Base-by-base conservation (phyloP, 2,329 filamentous ascomycete species). In the Cercospora brassicicola region DNA sequence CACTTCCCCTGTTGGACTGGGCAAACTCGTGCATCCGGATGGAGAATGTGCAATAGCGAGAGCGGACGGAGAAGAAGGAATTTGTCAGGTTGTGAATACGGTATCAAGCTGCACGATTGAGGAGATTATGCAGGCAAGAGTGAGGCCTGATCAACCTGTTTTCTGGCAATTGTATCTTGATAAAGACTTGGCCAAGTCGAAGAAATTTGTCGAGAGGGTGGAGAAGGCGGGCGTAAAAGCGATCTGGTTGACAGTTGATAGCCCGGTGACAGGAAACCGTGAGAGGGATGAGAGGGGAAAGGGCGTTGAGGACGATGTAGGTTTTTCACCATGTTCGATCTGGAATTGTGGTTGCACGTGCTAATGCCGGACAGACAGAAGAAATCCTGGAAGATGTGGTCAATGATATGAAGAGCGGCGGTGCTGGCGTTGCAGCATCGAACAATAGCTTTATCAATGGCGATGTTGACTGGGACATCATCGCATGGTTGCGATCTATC, bases 101-200 rank as follows among this genome's bases (percentile, higher is more conserved):
- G 74, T 77, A 5, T 71, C 71, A 11, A 73, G 70, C 55, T 72
- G 75, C 69, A 68, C 74, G 23, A 73, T 77, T 56, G 73, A 74
- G 53, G 70, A 70, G 13, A 77, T 77, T 23, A 73, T 76, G 71
- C 65, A 69, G 20, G 69, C 73, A 7, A 66, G 73, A 9, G 64
- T 71, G 13, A 68, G 73, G 0, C 67, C 77, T 20, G 59, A 71
- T 20, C 76, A 76, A 64, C 72, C 73, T 3, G 67, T 83, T 39
- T 86, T 88, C 78, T 88, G 88, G 75, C 87, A 89, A 74, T 79
- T 90, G 10, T 90, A 89, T 72, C 84, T 88, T 45, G 83, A 88
- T 75, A 84, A 83, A 69, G 80, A 87, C 68, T 79, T 86, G 0
- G 64, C 75, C 9, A 84, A 85, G 63, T 85, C 85, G 7, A 82